A percentile compares a stretch with the other conserved stretches of the same genome.
Conservation (phyloP, 179 eudicot genomes). For the Beta corolliflora region DNA sequence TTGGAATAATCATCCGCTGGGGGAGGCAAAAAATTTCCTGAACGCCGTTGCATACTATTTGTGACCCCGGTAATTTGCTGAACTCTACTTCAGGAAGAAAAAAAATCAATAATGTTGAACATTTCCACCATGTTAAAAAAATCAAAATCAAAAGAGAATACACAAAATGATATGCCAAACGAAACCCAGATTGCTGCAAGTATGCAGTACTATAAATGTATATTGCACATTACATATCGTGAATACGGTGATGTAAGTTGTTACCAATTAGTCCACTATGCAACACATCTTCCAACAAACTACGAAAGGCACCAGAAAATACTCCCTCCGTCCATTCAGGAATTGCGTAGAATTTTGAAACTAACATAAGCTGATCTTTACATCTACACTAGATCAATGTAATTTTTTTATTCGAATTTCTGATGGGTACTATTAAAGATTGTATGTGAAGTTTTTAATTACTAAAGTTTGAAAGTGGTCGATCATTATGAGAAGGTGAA, state of each 20-base stretch:
- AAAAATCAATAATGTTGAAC: constrained; percentile 9
- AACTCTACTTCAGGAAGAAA: constrained; percentile 61
- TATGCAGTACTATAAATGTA: background rate
- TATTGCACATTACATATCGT: background rate
- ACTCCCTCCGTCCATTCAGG: background rate
- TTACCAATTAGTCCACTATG: background rate
- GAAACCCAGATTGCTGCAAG: background rate
- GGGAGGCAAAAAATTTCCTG: constrained; percentile 77
- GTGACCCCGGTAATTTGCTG: constrained; percentile 84
- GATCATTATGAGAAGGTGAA: background rate
- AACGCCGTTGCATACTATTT: constrained; percentile 57
- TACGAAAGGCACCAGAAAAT: background rate
- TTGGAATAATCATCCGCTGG: constrained; percentile 58
- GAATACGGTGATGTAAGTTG: background rate
- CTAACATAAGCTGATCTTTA: too few species aligned
- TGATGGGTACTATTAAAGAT: background rate
- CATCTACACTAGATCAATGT: background rate
- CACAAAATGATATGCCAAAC: background rate
- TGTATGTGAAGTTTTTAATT: background rate
- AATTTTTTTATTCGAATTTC: background rate
- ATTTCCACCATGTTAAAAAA: background rate
- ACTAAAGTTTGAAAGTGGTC: background rate
- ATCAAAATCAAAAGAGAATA: background rate
- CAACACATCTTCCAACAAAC: background rate
- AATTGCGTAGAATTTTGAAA: background rate